phyloP scores from a whole-genome alignment of 2,329 filamentous ascomycete genomes.

The Daldinia sp. region DNA sequence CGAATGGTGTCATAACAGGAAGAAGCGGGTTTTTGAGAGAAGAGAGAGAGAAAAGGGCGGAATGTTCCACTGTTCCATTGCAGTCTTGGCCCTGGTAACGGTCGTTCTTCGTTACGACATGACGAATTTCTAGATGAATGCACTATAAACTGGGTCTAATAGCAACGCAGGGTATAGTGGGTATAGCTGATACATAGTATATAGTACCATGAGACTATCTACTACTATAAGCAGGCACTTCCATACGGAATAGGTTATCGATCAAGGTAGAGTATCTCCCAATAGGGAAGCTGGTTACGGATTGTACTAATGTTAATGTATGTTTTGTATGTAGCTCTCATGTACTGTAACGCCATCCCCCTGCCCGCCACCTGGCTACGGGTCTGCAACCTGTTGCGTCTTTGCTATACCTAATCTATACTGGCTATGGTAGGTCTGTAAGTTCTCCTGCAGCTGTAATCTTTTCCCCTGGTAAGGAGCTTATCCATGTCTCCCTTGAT shows the following conservation, averaged over 20 bases:
- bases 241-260: conserved; percentile 29
- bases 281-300: conserved; percentile 35
- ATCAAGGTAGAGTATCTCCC: conserved; percentile 25
- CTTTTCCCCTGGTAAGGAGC: conserved; percentile 31
- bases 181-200: neutral
- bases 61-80: conserved; percentile 32
- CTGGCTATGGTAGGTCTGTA: conserved; percentile 17
- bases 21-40: neutral
- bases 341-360: conserved; percentile 33
- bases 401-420: conserved; percentile 16
- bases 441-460: conserved; percentile 27
- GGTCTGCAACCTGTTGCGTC: conserved; percentile 24
- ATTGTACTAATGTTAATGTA: neutral
- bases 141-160: conserved; percentile 4
- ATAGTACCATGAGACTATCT: conserved; percentile 11
- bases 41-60: conserved; percentile 11
- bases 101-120: conserved; percentile 26
- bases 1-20: conserved; percentile 25
- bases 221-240: conserved; percentile 28
- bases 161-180: conserved; percentile 20
- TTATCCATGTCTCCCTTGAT: conserved; percentile 29
- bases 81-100: conserved; percentile 7
- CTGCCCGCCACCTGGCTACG: conserved; percentile 37
- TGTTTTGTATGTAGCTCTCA: neutral
- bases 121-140: conserved; percentile 34